A percentile compares a stretch with the other conserved stretches of the same genome.
Conservation (phyloP, 768 basidiomycete species). For the Clavulina sp. region DNA sequence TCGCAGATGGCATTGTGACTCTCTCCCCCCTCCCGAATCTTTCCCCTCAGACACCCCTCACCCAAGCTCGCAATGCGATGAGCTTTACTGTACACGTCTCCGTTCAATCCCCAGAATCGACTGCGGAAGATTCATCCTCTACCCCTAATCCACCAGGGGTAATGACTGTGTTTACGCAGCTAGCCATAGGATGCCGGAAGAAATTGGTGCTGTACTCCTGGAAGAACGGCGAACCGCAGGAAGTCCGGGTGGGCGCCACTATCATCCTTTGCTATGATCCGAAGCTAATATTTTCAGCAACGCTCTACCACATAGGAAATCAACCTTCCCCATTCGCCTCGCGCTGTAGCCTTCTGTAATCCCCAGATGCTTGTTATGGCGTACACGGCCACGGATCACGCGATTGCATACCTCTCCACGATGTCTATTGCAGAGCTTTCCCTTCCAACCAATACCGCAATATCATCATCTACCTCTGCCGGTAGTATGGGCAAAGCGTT, state of each 20-base stretch:
- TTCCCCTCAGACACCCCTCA: slow-evolving; percentile 48
- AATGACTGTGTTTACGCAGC: slow-evolving; percentile 50
- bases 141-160: slow-evolving; percentile 26
- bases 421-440: slow-evolving; percentile 38
- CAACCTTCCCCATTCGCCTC: slow-evolving; percentile 74
- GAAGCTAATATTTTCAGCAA: background rate
- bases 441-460: slow-evolving; percentile 21
- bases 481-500: slow-evolving; percentile 27
- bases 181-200: slow-evolving; percentile 73
- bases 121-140: background rate
- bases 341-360: slow-evolving; percentile 59
- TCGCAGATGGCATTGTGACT: slow-evolving; percentile 50
- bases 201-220: slow-evolving; percentile 74
- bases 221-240: slow-evolving; percentile 68
- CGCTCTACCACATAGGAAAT: slow-evolving; percentile 40
- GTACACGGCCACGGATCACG: slow-evolving; percentile 64
- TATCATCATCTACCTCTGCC: slow-evolving; percentile 26
- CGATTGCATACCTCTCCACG: slow-evolving; percentile 46
- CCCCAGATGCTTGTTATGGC: slow-evolving; percentile 49
- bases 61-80: slow-evolving; percentile 64
- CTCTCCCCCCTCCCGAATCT: slow-evolving; percentile 62
- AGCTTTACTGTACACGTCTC: slow-evolving; percentile 61
- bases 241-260: slow-evolving; percentile 34
- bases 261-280: slow-evolving; percentile 3
- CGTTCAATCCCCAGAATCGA: slow-evolving; percentile 26